Conservation (phyloP, 73 alveolate species). For the Stentor roeselii region DNA sequence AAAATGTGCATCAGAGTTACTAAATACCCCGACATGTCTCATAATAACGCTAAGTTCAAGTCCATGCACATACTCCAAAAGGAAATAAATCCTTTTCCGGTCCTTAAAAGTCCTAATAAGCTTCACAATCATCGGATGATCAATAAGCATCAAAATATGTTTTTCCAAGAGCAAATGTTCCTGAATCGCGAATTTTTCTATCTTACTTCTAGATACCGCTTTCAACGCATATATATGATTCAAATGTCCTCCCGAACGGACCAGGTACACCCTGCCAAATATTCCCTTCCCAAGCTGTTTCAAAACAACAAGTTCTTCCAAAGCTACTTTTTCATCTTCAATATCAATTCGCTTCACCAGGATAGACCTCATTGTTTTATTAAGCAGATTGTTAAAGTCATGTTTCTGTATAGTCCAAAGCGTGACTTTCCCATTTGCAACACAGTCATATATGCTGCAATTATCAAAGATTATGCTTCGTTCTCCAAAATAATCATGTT, state of each 20-base stretch:
- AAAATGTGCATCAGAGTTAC: conserved; percentile 50
- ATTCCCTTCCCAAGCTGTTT: conserved; percentile 72
- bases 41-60: conserved; percentile 57
- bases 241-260: no score
- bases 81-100: conserved; percentile 38
- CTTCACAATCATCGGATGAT: conserved; percentile 55
- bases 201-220: conserved; percentile 42
- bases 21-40: conserved; percentile 56
- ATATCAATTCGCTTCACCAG: conserved; percentile 49
- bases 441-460: background rate
- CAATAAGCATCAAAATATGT: conserved; percentile 33
- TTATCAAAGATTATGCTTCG: conserved; percentile 31
- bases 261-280: conserved; percentile 67
- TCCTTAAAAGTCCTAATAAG: conserved; percentile 48
- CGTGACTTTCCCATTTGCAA: conserved; percentile 29
- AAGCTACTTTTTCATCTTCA: conserved; percentile 60
- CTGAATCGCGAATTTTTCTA: conserved; percentile 42
- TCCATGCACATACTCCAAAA: conserved; percentile 53
- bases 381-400: conserved; percentile 40
- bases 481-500: conserved; percentile 45
- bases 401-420: conserved; percentile 33
- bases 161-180: conserved; percentile 51
- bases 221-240: conserved; percentile 78
- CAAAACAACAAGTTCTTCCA: conserved; percentile 68
- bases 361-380: conserved; percentile 44